Percentiles rank a stretch among this genome's conserved stretches.
Evolutionary conservation across 176 grass and related monocot genomes (phyloP).

Genomic region (Cenchrus fungigraminus): DNA sequence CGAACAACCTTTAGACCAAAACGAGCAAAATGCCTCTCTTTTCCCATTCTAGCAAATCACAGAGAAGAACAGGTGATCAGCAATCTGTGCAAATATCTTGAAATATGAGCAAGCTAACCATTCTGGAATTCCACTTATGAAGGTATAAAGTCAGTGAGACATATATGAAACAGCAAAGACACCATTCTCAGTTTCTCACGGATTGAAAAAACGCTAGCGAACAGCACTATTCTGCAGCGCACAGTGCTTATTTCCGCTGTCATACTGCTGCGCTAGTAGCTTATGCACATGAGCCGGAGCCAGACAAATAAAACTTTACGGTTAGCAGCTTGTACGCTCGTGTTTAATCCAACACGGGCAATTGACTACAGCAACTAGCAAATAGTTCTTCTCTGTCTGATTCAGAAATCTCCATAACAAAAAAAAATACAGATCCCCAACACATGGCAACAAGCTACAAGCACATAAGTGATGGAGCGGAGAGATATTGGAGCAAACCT

Average conservation of each 20-base stretch:
- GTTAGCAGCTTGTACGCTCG: too few species aligned
- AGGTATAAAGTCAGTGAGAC: not conserved
- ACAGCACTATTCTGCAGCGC: not conserved
- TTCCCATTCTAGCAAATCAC: constrained; percentile 47
- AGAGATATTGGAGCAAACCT: constrained; percentile 24
- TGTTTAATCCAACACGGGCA: not conserved
- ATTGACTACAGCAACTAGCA: not conserved
- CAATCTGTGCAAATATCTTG: too few species aligned
- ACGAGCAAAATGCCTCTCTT: not conserved
- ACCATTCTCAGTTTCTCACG: not conserved
- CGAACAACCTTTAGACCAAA: constrained; percentile 24
- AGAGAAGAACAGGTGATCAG: not conserved
- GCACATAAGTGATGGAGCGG: not conserved
- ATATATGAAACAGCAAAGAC: not conserved
- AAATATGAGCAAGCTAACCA: too few species aligned
- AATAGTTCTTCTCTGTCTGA: not conserved
- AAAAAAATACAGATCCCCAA: not conserved
- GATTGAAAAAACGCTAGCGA: not conserved
- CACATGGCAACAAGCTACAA: constrained; percentile 5
- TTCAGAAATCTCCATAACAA: not conserved
- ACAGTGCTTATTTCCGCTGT: not conserved
- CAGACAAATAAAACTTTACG: not conserved
- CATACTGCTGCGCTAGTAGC: not conserved
- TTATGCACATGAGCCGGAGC: not conserved
- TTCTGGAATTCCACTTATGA: not conserved